Percentiles rank a stretch among this genome's conserved stretches.
phyloP scores from a whole-genome alignment of 305 asterid genomes.

The Salvia sclarea region DNA sequence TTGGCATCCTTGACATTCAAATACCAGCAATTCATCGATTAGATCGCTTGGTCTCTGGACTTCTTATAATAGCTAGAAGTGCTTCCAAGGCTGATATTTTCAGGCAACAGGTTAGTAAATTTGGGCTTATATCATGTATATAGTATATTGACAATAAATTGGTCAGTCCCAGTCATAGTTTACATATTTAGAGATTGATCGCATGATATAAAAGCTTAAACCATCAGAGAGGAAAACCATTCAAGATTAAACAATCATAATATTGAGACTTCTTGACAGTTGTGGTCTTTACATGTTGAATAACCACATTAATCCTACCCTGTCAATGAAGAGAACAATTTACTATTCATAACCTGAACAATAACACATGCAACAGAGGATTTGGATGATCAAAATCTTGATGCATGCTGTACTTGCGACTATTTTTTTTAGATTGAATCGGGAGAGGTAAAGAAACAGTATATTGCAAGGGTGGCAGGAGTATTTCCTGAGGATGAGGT shows the following conservation, averaged over 20 bases:
- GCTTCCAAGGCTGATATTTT: slow-evolving; percentile 84
- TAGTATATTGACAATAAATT: slow-evolving; percentile 1
- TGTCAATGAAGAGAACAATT: neutral
- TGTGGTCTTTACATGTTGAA: neutral
- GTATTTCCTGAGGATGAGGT: slow-evolving; percentile 92
- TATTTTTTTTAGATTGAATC: slow-evolving; percentile 69
- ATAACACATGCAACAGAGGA: neutral
- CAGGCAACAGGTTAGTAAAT: slow-evolving; percentile 72
- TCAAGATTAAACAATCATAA: neutral
- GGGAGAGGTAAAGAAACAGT: slow-evolving; percentile 79
- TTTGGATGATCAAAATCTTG: neutral
- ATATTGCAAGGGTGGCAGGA: slow-evolving; percentile 88
- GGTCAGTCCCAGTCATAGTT: neutral
- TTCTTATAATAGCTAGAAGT: slow-evolving; percentile 89
- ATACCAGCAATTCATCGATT: slow-evolving; percentile 82
- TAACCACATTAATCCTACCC: neutral
- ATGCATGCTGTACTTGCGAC: slow-evolving; percentile 16
- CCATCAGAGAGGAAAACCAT: slow-evolving; percentile 4
- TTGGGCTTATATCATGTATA: neutral
- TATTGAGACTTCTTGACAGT: neutral
- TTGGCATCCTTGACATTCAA: slow-evolving; percentile 48
- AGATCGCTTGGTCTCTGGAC: slow-evolving; percentile 98
- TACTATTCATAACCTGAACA: neutral
- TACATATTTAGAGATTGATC: neutral
- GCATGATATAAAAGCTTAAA: neutral